These are phyloP conservation scores for Gilbertella persicaria DNA, from an alignment of 371 early-diverging fungal species.

Conservation along the genomic window DNA sequence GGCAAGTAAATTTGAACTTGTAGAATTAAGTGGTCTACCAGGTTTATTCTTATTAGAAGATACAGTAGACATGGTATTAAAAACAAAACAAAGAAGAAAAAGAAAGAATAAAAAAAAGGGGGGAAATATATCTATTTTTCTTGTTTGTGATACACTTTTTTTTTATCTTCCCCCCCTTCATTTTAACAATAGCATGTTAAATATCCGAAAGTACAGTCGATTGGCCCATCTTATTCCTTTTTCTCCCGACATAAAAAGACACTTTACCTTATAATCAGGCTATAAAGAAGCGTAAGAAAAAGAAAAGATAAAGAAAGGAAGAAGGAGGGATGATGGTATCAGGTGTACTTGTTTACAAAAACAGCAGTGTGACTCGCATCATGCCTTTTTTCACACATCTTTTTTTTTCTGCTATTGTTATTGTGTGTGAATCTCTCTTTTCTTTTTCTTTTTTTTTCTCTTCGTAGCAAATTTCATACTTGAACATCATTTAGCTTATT, in stretches of 20 bases:
- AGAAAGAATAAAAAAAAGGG: conserved; percentile 3
- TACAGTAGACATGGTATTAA: conserved; percentile 15
- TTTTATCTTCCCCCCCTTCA: background rate
- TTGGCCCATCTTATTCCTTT: background rate
- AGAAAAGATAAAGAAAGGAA: background rate
- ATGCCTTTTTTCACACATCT: background rate
- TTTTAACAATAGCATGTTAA: background rate
- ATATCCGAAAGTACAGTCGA: background rate
- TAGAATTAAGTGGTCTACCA: conserved; percentile 11
- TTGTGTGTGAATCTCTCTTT: background rate
- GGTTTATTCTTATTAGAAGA: conserved; percentile 24
- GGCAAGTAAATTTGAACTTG: conserved; percentile 6
- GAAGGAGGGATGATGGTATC: background rate
- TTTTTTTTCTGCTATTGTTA: background rate
- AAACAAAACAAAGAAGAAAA: conserved; percentile 2
- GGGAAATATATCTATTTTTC: background rate
- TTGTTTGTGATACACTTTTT: background rate
- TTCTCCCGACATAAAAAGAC: background rate
- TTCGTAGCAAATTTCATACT: background rate
- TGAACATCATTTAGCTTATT: background rate
- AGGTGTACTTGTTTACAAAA: background rate
- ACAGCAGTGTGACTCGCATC: background rate
- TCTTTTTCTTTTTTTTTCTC: background rate
- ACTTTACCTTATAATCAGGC: background rate
- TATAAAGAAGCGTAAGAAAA: background rate